These are phyloP conservation scores for Fraxinus xanthoxyloides DNA, from an alignment of 305 asterid species.

Conservation along the genomic window DNA sequence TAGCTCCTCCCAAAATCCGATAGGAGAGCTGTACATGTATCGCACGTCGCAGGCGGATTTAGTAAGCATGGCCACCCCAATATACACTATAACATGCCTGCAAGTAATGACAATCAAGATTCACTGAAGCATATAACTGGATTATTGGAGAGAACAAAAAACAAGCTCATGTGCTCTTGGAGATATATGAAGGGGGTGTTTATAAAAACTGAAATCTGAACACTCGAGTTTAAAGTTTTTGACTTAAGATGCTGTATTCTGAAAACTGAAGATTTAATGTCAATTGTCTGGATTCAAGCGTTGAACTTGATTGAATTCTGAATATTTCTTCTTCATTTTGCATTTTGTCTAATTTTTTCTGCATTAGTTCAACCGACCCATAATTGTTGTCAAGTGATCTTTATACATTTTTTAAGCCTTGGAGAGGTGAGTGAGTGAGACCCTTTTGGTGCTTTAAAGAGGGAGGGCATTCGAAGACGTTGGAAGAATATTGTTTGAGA, in stretches of 20 bases:
- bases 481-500: not conserved
- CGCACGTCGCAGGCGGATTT: not conserved
- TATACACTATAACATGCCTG: not conserved
- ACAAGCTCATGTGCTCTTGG: not conserved
- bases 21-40: not conserved
- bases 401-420: not conserved
- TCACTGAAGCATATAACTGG: not conserved
- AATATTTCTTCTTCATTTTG: not conserved
- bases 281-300: not conserved
- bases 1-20: not conserved
- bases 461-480: not conserved
- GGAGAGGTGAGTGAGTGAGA: not conserved
- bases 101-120: not conserved
- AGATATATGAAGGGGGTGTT: not conserved
- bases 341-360: not conserved
- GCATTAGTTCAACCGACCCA: not conserved
- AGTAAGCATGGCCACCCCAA: not conserved
- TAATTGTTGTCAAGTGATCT: not conserved
- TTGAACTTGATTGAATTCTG: not conserved
- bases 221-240: not conserved
- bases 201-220: not conserved
- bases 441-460: not conserved
- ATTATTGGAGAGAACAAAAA: not conserved
- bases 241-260: not conserved
- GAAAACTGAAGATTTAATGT: not conserved